A percentile compares a stretch with the other conserved stretches of the same genome.
These are phyloP conservation scores for Tricholoma matsutake DNA, from an alignment of 768 basidiomycete species.

Conservation along the genomic window DNA sequence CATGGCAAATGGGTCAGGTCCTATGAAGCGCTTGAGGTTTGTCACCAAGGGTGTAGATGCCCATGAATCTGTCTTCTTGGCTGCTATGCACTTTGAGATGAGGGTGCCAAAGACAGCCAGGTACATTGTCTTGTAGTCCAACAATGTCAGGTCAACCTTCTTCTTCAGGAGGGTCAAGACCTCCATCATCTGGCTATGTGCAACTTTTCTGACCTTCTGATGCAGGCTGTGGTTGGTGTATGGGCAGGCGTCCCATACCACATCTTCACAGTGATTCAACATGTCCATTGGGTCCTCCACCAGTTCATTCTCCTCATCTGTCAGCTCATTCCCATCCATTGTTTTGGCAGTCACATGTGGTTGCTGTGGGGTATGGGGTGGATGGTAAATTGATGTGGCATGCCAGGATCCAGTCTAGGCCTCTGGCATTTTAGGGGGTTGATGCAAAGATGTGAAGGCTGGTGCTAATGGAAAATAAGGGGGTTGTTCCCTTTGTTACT, in stretches of 20 bases:
- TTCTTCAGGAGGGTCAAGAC: neutral
- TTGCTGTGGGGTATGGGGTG: neutral
- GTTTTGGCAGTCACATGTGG: neutral
- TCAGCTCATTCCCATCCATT: neutral
- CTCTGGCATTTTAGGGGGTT: neutral
- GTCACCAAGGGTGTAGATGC: too few species aligned
- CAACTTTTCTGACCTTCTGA: neutral
- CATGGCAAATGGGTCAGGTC: too few species aligned
- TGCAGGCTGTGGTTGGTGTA: neutral
- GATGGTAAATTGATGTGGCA: too few species aligned
- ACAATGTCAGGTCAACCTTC: neutral
- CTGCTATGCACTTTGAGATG: neutral
- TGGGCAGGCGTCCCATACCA: neutral
- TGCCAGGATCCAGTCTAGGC: neutral
- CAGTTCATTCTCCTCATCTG: neutral
- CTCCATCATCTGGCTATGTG: neutral
- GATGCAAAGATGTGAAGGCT: neutral
- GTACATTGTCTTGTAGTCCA: neutral
- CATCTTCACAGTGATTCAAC: neutral
- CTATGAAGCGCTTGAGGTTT: too few species aligned
- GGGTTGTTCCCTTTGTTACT: neutral
- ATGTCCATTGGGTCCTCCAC: neutral
- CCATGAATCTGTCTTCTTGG: neutral
- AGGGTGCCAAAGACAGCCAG: neutral
- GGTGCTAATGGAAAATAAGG: neutral